phyloP scores from a whole-genome alignment of 352 stramenopile genomes.

The Hyaloperonospora brassicae region DNA sequence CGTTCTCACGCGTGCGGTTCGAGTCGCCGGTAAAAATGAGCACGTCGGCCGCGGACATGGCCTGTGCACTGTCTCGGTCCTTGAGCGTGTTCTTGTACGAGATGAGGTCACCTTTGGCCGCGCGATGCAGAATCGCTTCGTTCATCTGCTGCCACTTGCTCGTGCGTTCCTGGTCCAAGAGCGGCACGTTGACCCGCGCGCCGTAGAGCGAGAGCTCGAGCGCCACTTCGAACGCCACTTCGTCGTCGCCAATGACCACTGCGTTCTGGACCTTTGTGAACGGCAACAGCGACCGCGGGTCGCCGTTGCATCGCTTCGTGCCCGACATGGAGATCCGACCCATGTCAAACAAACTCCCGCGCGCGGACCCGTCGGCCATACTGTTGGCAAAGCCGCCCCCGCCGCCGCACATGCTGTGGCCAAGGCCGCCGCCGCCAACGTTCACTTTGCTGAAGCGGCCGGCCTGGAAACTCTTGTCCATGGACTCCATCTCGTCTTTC shows the following conservation, averaged over 20 bases:
- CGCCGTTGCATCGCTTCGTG: not conserved
- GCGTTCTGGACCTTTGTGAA: conserved; percentile 45
- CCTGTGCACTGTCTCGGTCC: conserved; percentile 28
- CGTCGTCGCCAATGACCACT: conserved; percentile 59
- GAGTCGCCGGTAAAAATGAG: conserved; percentile 58
- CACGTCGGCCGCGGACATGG: conserved; percentile 43
- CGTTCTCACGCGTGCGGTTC: conserved; percentile 39
- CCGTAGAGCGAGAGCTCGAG: conserved; percentile 59
- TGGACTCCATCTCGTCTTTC: conserved; percentile 12
- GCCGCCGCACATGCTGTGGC: no score
- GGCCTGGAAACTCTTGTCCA: conserved; percentile 11
- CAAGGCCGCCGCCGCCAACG: not conserved
- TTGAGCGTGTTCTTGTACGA: conserved; percentile 63
- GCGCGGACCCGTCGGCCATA: no score
- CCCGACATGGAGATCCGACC: no score
- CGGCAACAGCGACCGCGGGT: conserved; percentile 16
- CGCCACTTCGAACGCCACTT: conserved; percentile 52
- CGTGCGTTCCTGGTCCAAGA: conserved; percentile 49
- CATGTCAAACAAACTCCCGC: no score
- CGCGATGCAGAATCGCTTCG: conserved; percentile 40
- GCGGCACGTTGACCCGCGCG: conserved; percentile 48
- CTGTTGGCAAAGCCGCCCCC: no score
- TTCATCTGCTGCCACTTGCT: conserved; percentile 60
- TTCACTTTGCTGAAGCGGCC: conserved; percentile 6
- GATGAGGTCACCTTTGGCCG: conserved; percentile 50